phyloP scores from a whole-genome alignment of 306 rosid species.

The Cicer arietinum region DNA sequence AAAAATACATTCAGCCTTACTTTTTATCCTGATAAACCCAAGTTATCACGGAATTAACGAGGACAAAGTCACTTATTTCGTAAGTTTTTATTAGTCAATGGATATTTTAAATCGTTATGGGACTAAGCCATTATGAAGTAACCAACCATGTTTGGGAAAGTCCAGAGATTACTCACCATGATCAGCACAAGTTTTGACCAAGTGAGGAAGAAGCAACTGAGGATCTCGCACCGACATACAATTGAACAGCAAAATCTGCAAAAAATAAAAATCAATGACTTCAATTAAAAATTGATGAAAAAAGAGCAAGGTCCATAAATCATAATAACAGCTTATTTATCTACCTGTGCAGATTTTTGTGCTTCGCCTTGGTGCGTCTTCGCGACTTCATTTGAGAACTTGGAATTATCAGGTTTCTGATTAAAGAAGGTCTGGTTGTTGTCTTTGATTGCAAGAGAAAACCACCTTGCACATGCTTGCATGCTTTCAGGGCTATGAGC shows the following conservation, averaged over 20 bases:
- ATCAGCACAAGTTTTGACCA: slow-evolving; percentile 83
- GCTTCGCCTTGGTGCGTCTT: slow-evolving; percentile 48
- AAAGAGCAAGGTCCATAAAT: slow-evolving; percentile 28
- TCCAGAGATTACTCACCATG: slow-evolving; percentile 63
- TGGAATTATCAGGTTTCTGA: slow-evolving; percentile 52
- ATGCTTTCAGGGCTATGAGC: slow-evolving; percentile 99
- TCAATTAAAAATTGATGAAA: slow-evolving; percentile 39
- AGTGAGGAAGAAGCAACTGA: slow-evolving; percentile 78
- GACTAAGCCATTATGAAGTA: slow-evolving; percentile 20
- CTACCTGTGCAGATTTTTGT: slow-evolving; percentile 68
- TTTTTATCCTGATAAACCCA: slow-evolving; percentile 7
- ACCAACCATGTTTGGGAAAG: slow-evolving; percentile 28
- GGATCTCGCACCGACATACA: slow-evolving; percentile 96
- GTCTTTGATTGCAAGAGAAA: slow-evolving; percentile 66
- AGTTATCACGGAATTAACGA: slow-evolving; percentile 15
- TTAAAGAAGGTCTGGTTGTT: slow-evolving; percentile 48
- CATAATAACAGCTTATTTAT: slow-evolving; percentile 38
- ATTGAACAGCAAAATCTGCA: slow-evolving; percentile 93
- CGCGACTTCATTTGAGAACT: slow-evolving; percentile 50
- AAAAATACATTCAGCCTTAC: slow-evolving; percentile 4
- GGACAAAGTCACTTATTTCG: slow-evolving; percentile 20
- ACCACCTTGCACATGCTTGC: slow-evolving; percentile 91
- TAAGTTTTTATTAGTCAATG: slow-evolving; percentile 7
- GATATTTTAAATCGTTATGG: not conserved
- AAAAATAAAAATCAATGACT: slow-evolving; percentile 4